Evolutionary conservation across 164 flowering plant species (phyloP).

Genomic region (Cinnamomum micranthum): DNA sequence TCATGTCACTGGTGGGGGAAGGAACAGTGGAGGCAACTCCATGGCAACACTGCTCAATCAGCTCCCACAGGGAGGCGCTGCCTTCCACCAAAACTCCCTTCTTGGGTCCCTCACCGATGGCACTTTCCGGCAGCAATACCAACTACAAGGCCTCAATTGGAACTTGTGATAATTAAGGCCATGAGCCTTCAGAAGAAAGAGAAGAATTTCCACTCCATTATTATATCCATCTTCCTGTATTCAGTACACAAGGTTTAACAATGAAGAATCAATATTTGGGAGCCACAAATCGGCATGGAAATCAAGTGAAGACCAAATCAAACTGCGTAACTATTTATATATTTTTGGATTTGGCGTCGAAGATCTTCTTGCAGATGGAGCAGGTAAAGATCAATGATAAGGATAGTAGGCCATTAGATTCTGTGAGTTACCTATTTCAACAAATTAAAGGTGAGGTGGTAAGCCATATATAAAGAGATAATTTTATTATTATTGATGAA

Average conservation of each 20-base stretch:
- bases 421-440: not conserved
- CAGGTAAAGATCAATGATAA: not conserved
- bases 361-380: not conserved
- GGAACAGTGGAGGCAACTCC: slow-evolving; percentile 10
- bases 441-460: not conserved
- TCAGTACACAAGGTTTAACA: not conserved
- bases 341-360: not conserved
- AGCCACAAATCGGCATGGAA: not conserved
- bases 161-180: slow-evolving; percentile 25
- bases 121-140: slow-evolving; percentile 45
- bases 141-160: slow-evolving; percentile 65
- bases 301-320: not conserved
- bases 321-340: not conserved
- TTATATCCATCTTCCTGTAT: not conserved
- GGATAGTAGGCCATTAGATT: not conserved
- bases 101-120: slow-evolving; percentile 51
- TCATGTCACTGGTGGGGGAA: slow-evolving; percentile 9
- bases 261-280: not conserved
- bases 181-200: not conserved
- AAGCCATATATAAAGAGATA: too few relatives aligned
- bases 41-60: slow-evolving; percentile 41
- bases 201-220: not conserved
- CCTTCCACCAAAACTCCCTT: slow-evolving; percentile 25
- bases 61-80: slow-evolving; percentile 31
- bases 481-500: too few relatives aligned